These are phyloP conservation scores for Piper betle DNA, from an alignment of 164 flowering plant species.

Conservation along the genomic window DNA sequence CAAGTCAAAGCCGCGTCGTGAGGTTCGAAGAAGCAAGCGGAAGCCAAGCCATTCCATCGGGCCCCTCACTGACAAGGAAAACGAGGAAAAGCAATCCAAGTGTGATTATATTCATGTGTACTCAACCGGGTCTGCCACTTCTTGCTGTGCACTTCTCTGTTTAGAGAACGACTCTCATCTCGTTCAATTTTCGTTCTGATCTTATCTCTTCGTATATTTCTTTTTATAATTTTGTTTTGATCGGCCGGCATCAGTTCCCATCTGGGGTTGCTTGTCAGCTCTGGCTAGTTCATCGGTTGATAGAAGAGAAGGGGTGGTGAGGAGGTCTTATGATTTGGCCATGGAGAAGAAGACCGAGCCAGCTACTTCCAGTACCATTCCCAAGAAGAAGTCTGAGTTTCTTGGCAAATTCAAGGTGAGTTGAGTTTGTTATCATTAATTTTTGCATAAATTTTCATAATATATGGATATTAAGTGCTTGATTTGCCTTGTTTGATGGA, in stretches of 20 bases:
- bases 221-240: background rate
- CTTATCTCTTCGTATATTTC: background rate
- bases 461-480: background rate
- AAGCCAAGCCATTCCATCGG: background rate
- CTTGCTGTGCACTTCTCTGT: background rate
- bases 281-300: background rate
- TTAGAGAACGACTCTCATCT: no score
- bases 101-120: background rate
- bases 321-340: constrained; percentile 1
- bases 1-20: no score
- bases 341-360: constrained; percentile 12
- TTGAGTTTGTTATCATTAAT: no score
- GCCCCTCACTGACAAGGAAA: background rate
- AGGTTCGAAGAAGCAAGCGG: constrained; percentile 2
- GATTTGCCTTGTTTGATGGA: no score
- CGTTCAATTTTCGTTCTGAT: background rate
- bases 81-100: background rate
- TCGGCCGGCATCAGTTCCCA: background rate
- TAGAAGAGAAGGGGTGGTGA: background rate
- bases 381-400: constrained; percentile 11
- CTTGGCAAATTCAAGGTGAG: constrained; percentile 17
- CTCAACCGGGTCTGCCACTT: background rate
- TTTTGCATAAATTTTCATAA: background rate
- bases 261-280: background rate
- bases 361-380: constrained; percentile 5